Conservation (phyloP, 2,329 filamentous ascomycete genomes). For the Harringtonia lauricola region DNA sequence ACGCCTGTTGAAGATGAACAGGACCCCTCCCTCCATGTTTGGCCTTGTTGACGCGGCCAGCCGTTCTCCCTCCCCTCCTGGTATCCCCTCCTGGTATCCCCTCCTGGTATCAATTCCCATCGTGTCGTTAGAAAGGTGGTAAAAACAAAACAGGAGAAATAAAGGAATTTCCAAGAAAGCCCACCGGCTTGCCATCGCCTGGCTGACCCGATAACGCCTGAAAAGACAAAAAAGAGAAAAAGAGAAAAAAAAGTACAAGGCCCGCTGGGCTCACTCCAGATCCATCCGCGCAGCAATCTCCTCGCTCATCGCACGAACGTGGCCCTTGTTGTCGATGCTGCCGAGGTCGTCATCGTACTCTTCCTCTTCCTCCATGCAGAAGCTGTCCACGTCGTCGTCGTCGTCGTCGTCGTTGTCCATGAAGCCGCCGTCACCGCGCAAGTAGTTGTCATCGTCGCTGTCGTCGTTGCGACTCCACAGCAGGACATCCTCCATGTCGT, state of each 20-base stretch:
- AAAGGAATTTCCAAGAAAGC: neutral
- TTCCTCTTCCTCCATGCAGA: slow-evolving; percentile 29
- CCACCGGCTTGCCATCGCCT: neutral
- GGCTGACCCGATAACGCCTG: neutral
- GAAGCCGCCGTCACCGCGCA: slow-evolving; percentile 33
- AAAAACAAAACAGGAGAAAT: neutral
- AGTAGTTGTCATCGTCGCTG: slow-evolving; percentile 42
- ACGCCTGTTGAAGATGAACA: no score
- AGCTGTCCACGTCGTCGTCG: slow-evolving; percentile 19
- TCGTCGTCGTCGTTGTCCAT: slow-evolving; percentile 32
- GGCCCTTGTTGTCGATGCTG: slow-evolving; percentile 27
- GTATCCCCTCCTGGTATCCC: no score
- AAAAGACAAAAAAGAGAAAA: neutral
- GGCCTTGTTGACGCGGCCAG: no score
- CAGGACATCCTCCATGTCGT: slow-evolving; percentile 36
- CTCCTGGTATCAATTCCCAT: no score
- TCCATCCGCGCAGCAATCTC: slow-evolving; percentile 54
- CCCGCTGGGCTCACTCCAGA: slow-evolving; percentile 28
- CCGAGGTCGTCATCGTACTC: slow-evolving; percentile 27
- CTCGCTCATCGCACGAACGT: slow-evolving; percentile 47
- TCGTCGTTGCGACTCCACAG: slow-evolving; percentile 49
- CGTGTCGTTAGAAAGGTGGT: no score
- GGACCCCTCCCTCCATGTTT: no score
- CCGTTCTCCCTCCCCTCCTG: no score
- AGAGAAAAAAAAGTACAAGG: neutral